Evolutionary conservation across 2,329 filamentous ascomycete genomes (phyloP).

Genomic region (Neoscytalidium dimidiatum): DNA sequence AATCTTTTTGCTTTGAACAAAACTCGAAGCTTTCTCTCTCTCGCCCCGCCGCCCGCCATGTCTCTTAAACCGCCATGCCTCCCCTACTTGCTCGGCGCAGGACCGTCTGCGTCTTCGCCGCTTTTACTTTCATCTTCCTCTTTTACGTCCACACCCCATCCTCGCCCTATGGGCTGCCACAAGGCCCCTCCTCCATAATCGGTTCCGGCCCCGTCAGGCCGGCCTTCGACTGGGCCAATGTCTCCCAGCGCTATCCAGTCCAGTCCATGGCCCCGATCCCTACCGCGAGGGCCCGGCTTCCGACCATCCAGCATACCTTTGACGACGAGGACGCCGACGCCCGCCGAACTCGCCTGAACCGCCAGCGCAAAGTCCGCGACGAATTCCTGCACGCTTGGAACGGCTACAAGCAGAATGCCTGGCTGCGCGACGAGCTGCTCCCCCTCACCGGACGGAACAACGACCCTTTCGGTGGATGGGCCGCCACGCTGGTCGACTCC

Average conservation of each 20-base stretch:
- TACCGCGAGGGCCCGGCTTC: slow-evolving; percentile 36
- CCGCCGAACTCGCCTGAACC: slow-evolving; percentile 31
- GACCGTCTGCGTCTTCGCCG: slow-evolving; percentile 28
- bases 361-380: slow-evolving; percentile 40
- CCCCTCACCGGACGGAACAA: slow-evolving; percentile 41
- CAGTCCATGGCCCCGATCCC: slow-evolving; percentile 39
- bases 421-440: slow-evolving; percentile 49
- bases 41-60: not conserved
- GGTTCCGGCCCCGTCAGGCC: not conserved
- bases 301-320: slow-evolving; percentile 44
- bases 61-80: not conserved
- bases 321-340: slow-evolving; percentile 35
- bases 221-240: slow-evolving; percentile 40
- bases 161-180: not conserved
- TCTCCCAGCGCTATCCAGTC: slow-evolving; percentile 43
- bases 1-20: not conserved
- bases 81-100: slow-evolving; percentile 25
- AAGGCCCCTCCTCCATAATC: not conserved
- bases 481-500: slow-evolving; percentile 48
- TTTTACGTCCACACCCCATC: slow-evolving; percentile 24
- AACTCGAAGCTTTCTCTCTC: not conserved
- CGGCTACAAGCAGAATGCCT: slow-evolving; percentile 46
- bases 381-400: slow-evolving; percentile 47
- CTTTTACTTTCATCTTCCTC: slow-evolving; percentile 27
- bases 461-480: slow-evolving; percentile 52